phyloP scores from a whole-genome alignment of 2,329 filamentous ascomycete species.

The Rugonectria rugulosa region DNA sequence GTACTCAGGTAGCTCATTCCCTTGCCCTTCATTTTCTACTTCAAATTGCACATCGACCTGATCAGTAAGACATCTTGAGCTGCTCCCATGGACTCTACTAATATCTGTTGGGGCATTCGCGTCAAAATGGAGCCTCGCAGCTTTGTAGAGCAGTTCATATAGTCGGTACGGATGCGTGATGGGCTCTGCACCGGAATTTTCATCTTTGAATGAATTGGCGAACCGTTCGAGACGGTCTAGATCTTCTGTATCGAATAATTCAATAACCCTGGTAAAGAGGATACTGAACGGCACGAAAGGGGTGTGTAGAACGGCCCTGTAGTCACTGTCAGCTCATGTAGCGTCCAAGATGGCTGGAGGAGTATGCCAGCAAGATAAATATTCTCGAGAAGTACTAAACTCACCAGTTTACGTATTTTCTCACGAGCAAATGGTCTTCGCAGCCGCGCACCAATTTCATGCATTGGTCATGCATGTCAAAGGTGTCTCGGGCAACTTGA shows the following conservation, averaged over 20 bases:
- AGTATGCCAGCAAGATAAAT: background rate
- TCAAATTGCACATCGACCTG: background rate
- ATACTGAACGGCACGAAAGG: conserved; percentile 50
- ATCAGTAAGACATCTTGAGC: accelerated
- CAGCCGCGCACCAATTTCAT: conserved; percentile 37
- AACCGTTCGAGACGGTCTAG: conserved; percentile 41
- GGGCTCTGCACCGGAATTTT: conserved; percentile 18
- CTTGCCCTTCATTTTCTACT: accelerated
- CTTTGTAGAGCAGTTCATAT: conserved; percentile 44
- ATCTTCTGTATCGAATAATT: conserved; percentile 20
- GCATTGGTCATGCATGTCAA: conserved; percentile 46
- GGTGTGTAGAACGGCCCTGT: conserved; percentile 46
- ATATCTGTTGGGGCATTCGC: background rate
- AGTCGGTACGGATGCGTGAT: conserved; percentile 44
- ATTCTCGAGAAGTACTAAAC: background rate
- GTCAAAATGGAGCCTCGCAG: conserved; percentile 41
- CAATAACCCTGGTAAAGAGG: conserved; percentile 43
- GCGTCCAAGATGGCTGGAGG: too few species aligned
- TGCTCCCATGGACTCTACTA: too few species aligned
- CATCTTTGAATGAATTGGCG: conserved; percentile 39
- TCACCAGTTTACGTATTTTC: conserved; percentile 48
- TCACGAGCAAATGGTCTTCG: conserved; percentile 39
- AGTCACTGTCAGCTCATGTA: too few species aligned
- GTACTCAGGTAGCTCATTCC: background rate
- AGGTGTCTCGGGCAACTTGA: conserved; percentile 41